A percentile compares a stretch with the other conserved stretches of the same genome.
phyloP scores from a whole-genome alignment of 352 stramenopile genomes.

The Phytophthora meadii region DNA sequence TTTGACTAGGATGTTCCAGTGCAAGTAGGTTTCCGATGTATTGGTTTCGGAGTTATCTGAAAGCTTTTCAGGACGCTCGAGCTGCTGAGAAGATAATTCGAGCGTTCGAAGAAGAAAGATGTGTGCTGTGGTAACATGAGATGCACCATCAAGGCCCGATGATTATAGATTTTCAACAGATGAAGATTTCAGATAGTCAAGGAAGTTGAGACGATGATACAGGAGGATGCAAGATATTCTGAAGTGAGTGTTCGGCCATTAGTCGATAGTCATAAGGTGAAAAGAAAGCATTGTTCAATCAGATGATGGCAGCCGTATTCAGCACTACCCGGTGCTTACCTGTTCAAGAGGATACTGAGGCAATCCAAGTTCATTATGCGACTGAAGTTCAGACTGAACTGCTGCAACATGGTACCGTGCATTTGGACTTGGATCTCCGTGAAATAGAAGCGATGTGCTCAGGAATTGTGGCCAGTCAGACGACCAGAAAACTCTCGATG shows the following conservation, averaged over 20 bases:
- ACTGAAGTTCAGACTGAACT: background rate
- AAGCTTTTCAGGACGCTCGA: too few species aligned
- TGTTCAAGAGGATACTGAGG: background rate
- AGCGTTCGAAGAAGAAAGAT: too few species aligned
- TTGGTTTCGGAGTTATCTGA: too few species aligned
- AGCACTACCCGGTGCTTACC: background rate
- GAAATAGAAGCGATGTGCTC: conserved; percentile 13
- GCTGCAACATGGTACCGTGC: conserved; percentile 5
- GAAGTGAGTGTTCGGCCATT: conserved; percentile 13
- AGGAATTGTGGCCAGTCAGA: conserved; percentile 15
- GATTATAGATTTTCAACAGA: conserved; percentile 17
- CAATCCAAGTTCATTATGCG: background rate
- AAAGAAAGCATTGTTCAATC: conserved; percentile 10
- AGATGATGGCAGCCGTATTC: conserved; percentile 13
- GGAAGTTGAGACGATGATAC: conserved; percentile 5
- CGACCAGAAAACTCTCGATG: conserved; percentile 19
- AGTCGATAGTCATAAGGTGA: background rate
- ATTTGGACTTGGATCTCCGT: conserved; percentile 1
- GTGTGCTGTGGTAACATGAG: too few species aligned
- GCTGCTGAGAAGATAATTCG: too few species aligned
- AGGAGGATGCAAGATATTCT: conserved; percentile 8
- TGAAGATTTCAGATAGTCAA: background rate
- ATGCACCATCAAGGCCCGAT: conserved; percentile 4
- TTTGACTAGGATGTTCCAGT: too few species aligned
- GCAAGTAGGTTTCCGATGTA: too few species aligned